Base-by-base conservation (phyloP, 2,329 filamentous ascomycete species). In the Colletotrichum eremochloae region DNA sequence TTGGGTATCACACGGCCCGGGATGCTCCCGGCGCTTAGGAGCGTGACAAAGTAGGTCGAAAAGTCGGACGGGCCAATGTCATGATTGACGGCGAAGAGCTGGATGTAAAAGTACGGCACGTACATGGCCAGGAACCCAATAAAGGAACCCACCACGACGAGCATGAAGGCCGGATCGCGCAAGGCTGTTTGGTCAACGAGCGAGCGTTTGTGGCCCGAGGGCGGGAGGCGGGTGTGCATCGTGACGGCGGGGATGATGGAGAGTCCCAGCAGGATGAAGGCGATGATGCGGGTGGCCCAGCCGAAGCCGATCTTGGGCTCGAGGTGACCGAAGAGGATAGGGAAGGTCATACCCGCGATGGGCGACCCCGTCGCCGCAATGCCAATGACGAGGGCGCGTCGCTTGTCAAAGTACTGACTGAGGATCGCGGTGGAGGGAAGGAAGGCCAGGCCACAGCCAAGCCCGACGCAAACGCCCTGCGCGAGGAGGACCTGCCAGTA, bases 221-320 rank as follows among this genome's bases (percentile, higher is more conserved):
- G 78, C 61, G 79, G 78, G 20, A 80, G 72, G 1, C 82, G 79
- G 3, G 78, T 78, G 67, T 77, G 79, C 82, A 86, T 85, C 55
- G 83, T 80, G 5, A 76, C 74, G 7, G 84, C 58, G 1, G 83
- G 82, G 6, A 86, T 68, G n/a, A 77, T 67, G 50, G 82, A 78
- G 31, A 84, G 77, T 1, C 63, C 83, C 18, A 85, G 80, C 20
- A 87, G 78, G 66, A 85, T 75, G 69, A 86, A 84, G 33, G 80
- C 85, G 24, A 87, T 80, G 44, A 84, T 78, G 9, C 85, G 80
- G 5, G 81, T 83, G 7, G 87, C 82, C 87, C 87, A 90, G 57
- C 81, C 80, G 77, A 91, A 91, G 40, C 88, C 88, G 66, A 91
- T 82, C 24, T 77, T 76, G n/a, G 81, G 80, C 74, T 86, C 83